phyloP scores from a whole-genome alignment of 108 stramenopile genomes.

The Skeletonema marinoi region DNA sequence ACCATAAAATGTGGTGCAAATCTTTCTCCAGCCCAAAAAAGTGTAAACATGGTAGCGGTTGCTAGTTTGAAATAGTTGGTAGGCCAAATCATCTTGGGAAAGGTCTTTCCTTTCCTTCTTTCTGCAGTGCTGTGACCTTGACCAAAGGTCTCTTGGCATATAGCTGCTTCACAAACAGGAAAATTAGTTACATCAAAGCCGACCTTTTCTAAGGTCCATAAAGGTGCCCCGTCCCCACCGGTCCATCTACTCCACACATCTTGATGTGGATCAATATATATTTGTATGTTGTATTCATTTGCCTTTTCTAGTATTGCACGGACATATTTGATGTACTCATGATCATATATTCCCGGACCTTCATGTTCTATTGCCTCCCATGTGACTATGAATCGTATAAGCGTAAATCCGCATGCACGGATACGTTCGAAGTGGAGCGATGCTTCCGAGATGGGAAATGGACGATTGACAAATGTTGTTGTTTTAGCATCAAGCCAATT shows the following conservation, averaged over 20 bases:
- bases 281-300: constrained; percentile 18
- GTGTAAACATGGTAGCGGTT: constrained; percentile 53
- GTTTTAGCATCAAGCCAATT: background rate
- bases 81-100: constrained; percentile 57
- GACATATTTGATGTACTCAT: constrained; percentile 41
- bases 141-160: constrained; percentile 30
- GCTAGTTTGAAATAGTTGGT: constrained; percentile 54
- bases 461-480: constrained; percentile 40
- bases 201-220: constrained; percentile 46
- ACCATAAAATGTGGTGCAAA: constrained; percentile 46
- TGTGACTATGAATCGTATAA: constrained; percentile 37
- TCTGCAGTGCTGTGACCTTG: constrained; percentile 11
- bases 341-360: constrained; percentile 44
- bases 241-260: constrained; percentile 59
- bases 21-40: constrained; percentile 54
- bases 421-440: constrained; percentile 31
- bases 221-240: constrained; percentile 52
- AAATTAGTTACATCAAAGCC: constrained; percentile 44
- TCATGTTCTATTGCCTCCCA: constrained; percentile 58
- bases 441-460: constrained; percentile 49
- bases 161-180: constrained; percentile 30
- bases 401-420: constrained; percentile 31
- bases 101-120: background rate
- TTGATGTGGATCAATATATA: constrained; percentile 53
- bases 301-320: constrained; percentile 11